Base-by-base conservation (phyloP, 257 asterid genomes). In the Marsdenia floribunda region DNA sequence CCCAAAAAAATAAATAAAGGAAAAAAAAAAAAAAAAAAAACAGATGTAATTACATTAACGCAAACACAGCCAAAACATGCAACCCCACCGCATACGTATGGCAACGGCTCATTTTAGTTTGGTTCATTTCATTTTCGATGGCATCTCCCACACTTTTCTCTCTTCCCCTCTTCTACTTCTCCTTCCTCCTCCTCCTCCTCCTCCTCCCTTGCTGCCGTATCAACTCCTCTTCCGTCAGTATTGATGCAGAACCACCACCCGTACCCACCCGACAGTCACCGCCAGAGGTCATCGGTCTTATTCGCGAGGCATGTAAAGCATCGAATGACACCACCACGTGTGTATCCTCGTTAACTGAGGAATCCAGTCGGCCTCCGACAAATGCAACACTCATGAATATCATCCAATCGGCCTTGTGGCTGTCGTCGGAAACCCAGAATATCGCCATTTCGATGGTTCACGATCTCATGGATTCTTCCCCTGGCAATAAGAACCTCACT, bases 291-390 rank as follows among this genome's bases (percentile, higher is more conserved):
- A 78, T 82, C 71, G 18, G 26, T 8, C 60, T 71, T 16, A 71
- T 71, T 29, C 79, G 50, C 55, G 69, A 76, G 63, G 87, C 88
- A 21, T 90, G 94, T 83, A 86, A 87, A 61, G 90, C 89, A 54
- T 87, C 96, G 54, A 81, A 79, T 29, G 88, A 86, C 75, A 88
- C 88, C 6, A 15, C 74, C 3, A 19, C 79, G 0, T 88, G 92
- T 73, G 77, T 78, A 52, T 24, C 79, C 22, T 77, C 80, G 5
- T 29, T 90, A n/a, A 63, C 81, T 46, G 64, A 44, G 1, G 49
- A 72, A 0, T 81, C 87, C 26, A 21, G 71, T 3, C 78, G 78
- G 69, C 82, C 86, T 2, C 70, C 79, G 3, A 0, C 75, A 0
- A 53, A 78, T 22, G 83, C 83, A 47, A 81, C 88, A 70, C 75